phyloP scores from a whole-genome alignment of 768 basidiomycete species.

The Boletus reticulatus region DNA sequence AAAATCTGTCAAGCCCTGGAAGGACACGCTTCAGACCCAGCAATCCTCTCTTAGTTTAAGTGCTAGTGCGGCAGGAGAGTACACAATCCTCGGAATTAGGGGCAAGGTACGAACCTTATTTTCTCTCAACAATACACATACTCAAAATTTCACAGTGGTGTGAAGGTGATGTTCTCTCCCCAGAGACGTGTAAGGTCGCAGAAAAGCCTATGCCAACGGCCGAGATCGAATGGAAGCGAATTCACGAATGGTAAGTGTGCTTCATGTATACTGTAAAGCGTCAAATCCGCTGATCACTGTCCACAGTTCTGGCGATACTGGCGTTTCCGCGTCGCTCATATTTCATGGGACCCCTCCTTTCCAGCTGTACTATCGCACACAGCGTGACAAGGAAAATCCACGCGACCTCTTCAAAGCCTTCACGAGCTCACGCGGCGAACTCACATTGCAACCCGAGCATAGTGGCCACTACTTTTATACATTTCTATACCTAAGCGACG shows the following conservation, averaged over 20 bases:
- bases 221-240: conserved; percentile 84
- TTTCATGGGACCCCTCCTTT: conserved; percentile 91
- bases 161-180: conserved; percentile 78
- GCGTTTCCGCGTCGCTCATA: conserved; percentile 82
- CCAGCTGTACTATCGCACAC: conserved; percentile 72
- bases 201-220: conserved; percentile 77
- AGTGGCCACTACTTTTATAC: conserved; percentile 89
- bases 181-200: conserved; percentile 74
- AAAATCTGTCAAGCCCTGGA: conserved; percentile 58
- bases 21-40: conserved; percentile 55
- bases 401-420: conserved; percentile 61
- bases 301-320: conserved; percentile 82
- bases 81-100: conserved; percentile 63
- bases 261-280: conserved; percentile 2
- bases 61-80: conserved; percentile 71
- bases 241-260: conserved; percentile 76
- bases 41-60: conserved; percentile 45
- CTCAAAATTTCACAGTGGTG: conserved; percentile 51
- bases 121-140: neutral
- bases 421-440: conserved; percentile 69
- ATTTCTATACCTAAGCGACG: conserved; percentile 77
- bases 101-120: conserved; percentile 51
- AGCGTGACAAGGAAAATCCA: conserved; percentile 65
- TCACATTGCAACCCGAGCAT: conserved; percentile 81
- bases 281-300: conserved; percentile 1